Evolutionary conservation across 2,329 filamentous ascomycete genomes (phyloP), one percentile per base, ranked within the genome.

Genomic region (Fusarium fracticaudum): DNA sequence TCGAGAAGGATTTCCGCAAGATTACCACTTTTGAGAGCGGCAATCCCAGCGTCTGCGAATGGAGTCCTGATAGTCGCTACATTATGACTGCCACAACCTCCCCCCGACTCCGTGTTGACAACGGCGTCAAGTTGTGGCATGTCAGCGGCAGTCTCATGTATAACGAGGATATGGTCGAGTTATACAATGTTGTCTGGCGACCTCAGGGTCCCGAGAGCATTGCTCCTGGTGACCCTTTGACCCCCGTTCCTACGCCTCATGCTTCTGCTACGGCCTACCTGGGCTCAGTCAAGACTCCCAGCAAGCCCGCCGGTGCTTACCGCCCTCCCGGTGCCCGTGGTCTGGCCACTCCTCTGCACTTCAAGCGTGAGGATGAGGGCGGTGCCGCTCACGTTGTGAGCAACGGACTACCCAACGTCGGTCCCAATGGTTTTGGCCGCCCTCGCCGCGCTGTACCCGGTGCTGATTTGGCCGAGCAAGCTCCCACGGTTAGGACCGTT

Each of bases 51-150:
- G 93, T 98, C 72, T 99, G 96, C 86, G 92, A 96, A 81, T 99
- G 96, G 96, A 97, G 95, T 79, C 95, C 96, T 11, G 96, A 99
- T 83, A 97, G 96, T 78, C 94, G 93, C 80, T 96, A 95, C 83
- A 95, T 99, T 81, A 89, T 99, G 86, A 98, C 96, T 47, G 96
- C 96, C n/a, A 99, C 96, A 26, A 98, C 96, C 20, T 98, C 95
- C 76, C 96, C 96, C 10, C 92, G 96, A 73, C 90, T 99, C 67
- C 93, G 96, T 76, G 96, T 99, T 48, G 96, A 99, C 86, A 99
- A 99, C 79, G 96, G 96, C 69, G 89, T 99, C 77, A 95, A 95
- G 81, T 90, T 99, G 78, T 99, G 95, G 94, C 96, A 99, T 82
- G 92, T 97, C 40, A 90, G 91, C 72, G 96, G 96, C 51, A 88